Conservation (phyloP, 257 asterid genomes). For the Ehretia macrophylla region DNA sequence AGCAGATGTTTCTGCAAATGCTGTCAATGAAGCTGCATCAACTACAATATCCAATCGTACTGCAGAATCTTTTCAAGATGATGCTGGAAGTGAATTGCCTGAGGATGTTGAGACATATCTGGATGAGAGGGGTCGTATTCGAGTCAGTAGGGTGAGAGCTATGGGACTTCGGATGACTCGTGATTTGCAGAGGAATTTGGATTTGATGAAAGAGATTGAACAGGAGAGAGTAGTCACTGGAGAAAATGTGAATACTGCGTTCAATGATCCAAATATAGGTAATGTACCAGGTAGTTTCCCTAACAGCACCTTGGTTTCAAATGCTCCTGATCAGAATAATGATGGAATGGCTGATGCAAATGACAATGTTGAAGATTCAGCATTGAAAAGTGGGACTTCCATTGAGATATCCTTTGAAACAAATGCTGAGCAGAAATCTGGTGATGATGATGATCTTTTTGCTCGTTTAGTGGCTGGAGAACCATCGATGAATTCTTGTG, state of each 20-base stretch:
- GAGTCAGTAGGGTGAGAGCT: slow-evolving; percentile 85
- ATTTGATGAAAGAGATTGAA: slow-evolving; percentile 83
- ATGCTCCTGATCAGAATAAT: slow-evolving; percentile 26
- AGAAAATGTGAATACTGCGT: slow-evolving; percentile 17
- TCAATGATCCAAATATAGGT: slow-evolving; percentile 15
- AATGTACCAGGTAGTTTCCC: slow-evolving; percentile 28
- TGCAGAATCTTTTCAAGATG: slow-evolving; percentile 34
- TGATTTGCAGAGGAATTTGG: slow-evolving; percentile 90
- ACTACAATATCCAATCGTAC: slow-evolving; percentile 30
- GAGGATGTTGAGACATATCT: slow-evolving; percentile 81
- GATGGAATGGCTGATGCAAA: slow-evolving; percentile 22
- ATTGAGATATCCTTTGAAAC: slow-evolving; percentile 83
- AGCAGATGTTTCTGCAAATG: slow-evolving; percentile 22
- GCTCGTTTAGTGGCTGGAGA: slow-evolving; percentile 70
- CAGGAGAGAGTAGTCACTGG: slow-evolving; percentile 32
- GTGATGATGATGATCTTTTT: slow-evolving; percentile 63
- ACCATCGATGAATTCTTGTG: slow-evolving; percentile 37
- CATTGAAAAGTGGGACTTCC: slow-evolving; percentile 37
- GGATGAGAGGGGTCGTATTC: slow-evolving; percentile 82
- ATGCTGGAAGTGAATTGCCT: slow-evolving; percentile 40
- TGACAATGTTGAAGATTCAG: slow-evolving; percentile 27
- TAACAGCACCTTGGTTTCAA: slow-evolving; percentile 22
- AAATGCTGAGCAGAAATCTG: slow-evolving; percentile 27
- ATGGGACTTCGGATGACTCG: slow-evolving; percentile 97
- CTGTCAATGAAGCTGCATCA: slow-evolving; percentile 23